phyloP scores from a whole-genome alignment of 352 stramenopile genomes.

The Pythium myriotylum region DNA sequence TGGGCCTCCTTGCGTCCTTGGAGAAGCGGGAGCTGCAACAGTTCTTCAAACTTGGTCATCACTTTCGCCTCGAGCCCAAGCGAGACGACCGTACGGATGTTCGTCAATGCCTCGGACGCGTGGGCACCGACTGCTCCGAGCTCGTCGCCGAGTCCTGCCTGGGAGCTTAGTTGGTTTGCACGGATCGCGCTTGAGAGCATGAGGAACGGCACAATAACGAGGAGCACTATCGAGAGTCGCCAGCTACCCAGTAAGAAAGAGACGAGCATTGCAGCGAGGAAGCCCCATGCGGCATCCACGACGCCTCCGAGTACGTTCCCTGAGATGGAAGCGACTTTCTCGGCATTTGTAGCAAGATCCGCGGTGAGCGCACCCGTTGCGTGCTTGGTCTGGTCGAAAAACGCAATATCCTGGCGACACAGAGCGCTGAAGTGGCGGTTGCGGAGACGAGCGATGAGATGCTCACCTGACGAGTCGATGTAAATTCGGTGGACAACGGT shows the following conservation, averaged over 20 bases:
- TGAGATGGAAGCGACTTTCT: conserved; percentile 37
- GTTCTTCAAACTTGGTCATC: background rate
- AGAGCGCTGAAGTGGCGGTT: conserved; percentile 17
- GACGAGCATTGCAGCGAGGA: background rate
- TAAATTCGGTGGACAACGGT: conserved; percentile 30
- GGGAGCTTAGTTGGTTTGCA: background rate
- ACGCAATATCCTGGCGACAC: conserved; percentile 45
- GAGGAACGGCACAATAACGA: background rate
- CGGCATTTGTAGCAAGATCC: conserved; percentile 43
- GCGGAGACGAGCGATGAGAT: conserved; percentile 45
- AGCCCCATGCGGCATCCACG: background rate
- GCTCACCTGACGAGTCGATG: conserved; percentile 45
- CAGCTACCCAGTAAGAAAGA: conserved; percentile 5
- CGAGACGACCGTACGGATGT: conserved; percentile 1
- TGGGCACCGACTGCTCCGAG: background rate
- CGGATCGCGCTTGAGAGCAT: background rate
- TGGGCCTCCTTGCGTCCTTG: background rate
- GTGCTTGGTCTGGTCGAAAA: conserved; percentile 39
- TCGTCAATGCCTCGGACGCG: conserved; percentile 1
- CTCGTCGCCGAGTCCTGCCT: background rate
- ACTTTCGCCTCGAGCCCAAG: background rate
- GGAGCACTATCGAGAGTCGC: conserved; percentile 5
- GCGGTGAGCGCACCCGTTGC: conserved; percentile 39
- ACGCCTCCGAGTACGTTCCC: background rate
- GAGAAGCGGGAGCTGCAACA: background rate